phyloP scores from a whole-genome alignment of 2,329 filamentous ascomycete genomes.

The Ophiostoma piceae region DNA sequence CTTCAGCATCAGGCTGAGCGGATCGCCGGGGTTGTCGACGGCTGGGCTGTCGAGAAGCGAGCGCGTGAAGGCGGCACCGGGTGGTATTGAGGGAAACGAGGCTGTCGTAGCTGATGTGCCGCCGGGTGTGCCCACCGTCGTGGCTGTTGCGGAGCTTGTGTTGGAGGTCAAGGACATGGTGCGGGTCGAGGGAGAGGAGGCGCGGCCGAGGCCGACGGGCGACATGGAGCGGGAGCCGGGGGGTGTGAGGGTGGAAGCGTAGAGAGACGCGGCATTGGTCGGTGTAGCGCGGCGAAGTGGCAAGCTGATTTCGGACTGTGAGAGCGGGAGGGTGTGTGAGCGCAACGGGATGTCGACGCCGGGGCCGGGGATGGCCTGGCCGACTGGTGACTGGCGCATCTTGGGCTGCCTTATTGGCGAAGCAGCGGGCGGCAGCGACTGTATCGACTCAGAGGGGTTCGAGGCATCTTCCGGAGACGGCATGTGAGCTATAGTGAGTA shows the following conservation, averaged over 20 bases:
- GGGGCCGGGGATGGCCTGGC: slow-evolving; percentile 6
- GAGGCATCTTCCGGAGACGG: slow-evolving; percentile 61
- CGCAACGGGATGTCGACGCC: slow-evolving; percentile 14
- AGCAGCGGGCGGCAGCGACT: slow-evolving; percentile 61
- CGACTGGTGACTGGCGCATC: slow-evolving; percentile 51
- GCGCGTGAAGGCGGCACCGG: slow-evolving; percentile 38
- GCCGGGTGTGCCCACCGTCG: not conserved
- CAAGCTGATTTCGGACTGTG: slow-evolving; percentile 48
- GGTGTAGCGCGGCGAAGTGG: slow-evolving; percentile 51
- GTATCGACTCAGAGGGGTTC: slow-evolving; percentile 60
- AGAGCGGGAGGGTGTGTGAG: slow-evolving; percentile 36
- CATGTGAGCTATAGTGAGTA: slow-evolving; percentile 47
- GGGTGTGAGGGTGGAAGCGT: slow-evolving; percentile 63
- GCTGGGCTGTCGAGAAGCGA: slow-evolving; percentile 34
- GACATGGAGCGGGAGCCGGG: slow-evolving; percentile 64
- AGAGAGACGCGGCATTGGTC: slow-evolving; percentile 55
- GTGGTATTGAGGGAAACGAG: not conserved
- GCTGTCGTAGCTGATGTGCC: not conserved
- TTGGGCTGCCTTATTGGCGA: slow-evolving; percentile 56
- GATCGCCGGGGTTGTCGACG: slow-evolving; percentile 23
- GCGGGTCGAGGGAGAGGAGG: slow-evolving; percentile 43
- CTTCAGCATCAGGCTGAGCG: slow-evolving; percentile 60
- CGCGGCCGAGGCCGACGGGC: slow-evolving; percentile 49
- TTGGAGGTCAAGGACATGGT: slow-evolving; percentile 45
- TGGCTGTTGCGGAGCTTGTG: slow-evolving; percentile 29